These are phyloP conservation scores for Colletotrichum kahawae DNA, from an alignment of 2,329 filamentous ascomycete genomes.

Conservation along the genomic window DNA sequence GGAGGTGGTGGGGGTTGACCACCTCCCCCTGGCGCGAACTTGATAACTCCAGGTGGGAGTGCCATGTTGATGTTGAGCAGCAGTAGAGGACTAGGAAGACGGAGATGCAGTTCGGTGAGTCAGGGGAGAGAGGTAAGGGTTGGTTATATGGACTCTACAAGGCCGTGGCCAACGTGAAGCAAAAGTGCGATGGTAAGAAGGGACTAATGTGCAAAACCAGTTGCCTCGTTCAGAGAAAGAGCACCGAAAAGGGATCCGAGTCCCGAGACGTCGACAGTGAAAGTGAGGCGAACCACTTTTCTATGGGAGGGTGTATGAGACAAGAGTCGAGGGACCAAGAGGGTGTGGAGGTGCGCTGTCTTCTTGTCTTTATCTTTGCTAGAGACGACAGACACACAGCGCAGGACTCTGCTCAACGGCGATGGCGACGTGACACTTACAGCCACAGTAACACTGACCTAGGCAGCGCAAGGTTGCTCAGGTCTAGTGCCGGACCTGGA, in stretches of 20 bases:
- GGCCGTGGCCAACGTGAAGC: background rate
- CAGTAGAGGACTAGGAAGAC: background rate
- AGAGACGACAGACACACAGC: background rate
- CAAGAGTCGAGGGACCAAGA: background rate
- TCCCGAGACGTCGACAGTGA: background rate
- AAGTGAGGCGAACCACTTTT: conserved; percentile 15
- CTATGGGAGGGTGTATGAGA: conserved; percentile 5
- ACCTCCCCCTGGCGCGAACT: background rate
- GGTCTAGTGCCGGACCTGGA: background rate
- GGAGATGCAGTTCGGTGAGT: background rate
- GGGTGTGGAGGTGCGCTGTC: conserved; percentile 5
- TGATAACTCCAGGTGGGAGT: background rate
- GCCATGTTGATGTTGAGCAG: background rate
- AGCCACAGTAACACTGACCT: background rate
- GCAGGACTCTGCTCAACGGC: background rate
- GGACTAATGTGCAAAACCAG: background rate
- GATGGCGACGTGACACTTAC: background rate
- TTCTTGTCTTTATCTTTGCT: background rate
- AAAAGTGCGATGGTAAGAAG: background rate
- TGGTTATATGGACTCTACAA: background rate
- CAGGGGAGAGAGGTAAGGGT: background rate
- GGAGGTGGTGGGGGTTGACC: background rate
- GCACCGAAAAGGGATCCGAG: background rate
- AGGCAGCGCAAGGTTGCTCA: background rate
- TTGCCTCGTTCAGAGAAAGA: background rate